These are phyloP conservation scores for Blastobotrys niveus DNA, from an alignment of 1,139 yeast species.

Conservation along the genomic window DNA sequence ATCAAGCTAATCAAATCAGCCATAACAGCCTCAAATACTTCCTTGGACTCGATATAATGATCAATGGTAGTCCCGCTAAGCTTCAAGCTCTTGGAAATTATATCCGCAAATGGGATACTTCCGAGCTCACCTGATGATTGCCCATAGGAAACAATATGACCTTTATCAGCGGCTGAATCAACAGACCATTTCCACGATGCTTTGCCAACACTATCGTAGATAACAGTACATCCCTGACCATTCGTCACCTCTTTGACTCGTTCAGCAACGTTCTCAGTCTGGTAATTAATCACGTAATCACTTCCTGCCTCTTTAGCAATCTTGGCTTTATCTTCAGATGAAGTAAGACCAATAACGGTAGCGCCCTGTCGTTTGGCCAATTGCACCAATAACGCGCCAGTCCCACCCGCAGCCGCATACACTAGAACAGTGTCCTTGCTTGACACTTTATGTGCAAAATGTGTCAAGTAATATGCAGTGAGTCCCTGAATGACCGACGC, in stretches of 20 bases:
- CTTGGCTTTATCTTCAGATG: conserved; percentile 50
- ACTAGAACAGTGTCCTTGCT: conserved; percentile 65
- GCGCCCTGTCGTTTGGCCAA: conserved; percentile 60
- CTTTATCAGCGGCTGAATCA: conserved; percentile 59
- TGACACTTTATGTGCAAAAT: conserved; percentile 60
- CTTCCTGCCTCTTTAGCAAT: conserved; percentile 68
- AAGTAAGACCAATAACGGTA: conserved; percentile 76
- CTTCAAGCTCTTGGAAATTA: conserved; percentile 57
- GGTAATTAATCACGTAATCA: conserved; percentile 58
- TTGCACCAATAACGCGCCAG: conserved; percentile 67
- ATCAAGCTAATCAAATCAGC: conserved; percentile 42
- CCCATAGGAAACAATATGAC: conserved; percentile 72
- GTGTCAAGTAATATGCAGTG: conserved; percentile 66
- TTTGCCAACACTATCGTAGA: conserved; percentile 79
- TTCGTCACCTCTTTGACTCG: conserved; percentile 61
- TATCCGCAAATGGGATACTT: conserved; percentile 48
- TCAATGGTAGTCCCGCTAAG: conserved; percentile 58
- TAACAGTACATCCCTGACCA: conserved; percentile 66
- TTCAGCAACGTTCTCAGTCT: conserved; percentile 49
- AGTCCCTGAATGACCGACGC: conserved; percentile 64
- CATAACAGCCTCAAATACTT: conserved; percentile 56
- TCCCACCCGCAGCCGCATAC: conserved; percentile 96
- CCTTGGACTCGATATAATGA: conserved; percentile 47
- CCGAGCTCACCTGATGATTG: conserved; percentile 79
- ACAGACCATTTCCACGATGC: conserved; percentile 67